phyloP scores from a whole-genome alignment of 2,329 filamentous ascomycete species.

The Colletotrichum lini region DNA sequence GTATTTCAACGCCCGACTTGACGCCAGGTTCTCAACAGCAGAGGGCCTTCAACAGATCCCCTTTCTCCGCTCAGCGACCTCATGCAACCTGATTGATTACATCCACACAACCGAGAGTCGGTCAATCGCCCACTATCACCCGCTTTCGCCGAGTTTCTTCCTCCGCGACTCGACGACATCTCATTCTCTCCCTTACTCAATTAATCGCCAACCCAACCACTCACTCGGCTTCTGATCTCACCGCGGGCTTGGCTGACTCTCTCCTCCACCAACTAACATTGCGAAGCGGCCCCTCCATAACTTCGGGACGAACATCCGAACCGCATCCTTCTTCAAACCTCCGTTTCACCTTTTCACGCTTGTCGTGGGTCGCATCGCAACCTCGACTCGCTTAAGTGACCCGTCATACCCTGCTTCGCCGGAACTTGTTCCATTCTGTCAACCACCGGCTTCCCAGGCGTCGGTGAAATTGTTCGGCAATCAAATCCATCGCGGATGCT shows the following conservation, averaged over 20 bases:
- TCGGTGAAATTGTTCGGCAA: conserved; percentile 7
- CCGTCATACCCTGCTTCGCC: conserved; percentile 14
- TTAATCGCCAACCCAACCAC: not conserved
- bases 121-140: not conserved
- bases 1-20: conserved; percentile 10
- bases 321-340: conserved; percentile 35
- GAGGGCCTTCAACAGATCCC: not conserved
- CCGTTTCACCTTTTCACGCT: conserved; percentile 35
- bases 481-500: not conserved
- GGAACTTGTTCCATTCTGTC: conserved; percentile 10
- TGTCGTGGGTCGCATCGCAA: conserved; percentile 26
- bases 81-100: not conserved
- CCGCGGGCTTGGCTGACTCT: conserved; percentile 16
- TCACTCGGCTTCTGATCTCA: not conserved
- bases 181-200: not conserved
- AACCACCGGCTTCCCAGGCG: not conserved
- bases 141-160: not conserved
- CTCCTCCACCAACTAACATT: conserved; percentile 13
- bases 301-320: conserved; percentile 37
- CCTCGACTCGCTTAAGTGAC: conserved; percentile 11
- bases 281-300: conserved; percentile 14
- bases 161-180: not conserved
- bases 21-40: conserved; percentile 12
- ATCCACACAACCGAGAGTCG: not conserved
- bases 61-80: conserved; percentile 6